These are phyloP conservation scores for Fusarium buharicum DNA, from an alignment of 2,329 filamentous ascomycete genomes.

Conservation along the genomic window DNA sequence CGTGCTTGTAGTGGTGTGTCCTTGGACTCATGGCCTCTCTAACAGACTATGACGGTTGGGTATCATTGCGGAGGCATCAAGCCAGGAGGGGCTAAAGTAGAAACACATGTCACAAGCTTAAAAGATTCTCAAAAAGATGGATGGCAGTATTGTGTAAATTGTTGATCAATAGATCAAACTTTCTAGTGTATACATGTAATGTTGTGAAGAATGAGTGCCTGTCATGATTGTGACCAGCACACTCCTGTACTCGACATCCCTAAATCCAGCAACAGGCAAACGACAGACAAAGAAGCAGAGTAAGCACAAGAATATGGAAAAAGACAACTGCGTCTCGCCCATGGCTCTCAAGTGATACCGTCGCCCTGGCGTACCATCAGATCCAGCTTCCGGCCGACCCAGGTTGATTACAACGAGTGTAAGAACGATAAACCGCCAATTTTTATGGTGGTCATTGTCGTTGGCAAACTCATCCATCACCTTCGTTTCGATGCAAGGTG, in stretches of 20 bases:
- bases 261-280: constrained; percentile 44
- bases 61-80: neutral
- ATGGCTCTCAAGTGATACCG: constrained; percentile 45
- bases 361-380: constrained; percentile 48
- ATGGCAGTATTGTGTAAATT: constrained; percentile 45
- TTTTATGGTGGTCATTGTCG: constrained; percentile 42
- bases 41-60: no score
- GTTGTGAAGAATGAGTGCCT: constrained; percentile 42
- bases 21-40: no score
- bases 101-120: neutral
- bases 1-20: neutral
- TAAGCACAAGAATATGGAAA: constrained; percentile 53
- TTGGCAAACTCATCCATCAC: constrained; percentile 39
- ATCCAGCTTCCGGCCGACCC: constrained; percentile 52
- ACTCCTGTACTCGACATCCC: constrained; percentile 43
- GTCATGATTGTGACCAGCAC: constrained; percentile 50
- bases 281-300: constrained; percentile 50
- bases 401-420: constrained; percentile 64
- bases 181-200: constrained; percentile 42
- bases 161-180: constrained; percentile 36
- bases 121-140: neutral
- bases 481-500: constrained; percentile 33
- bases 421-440: constrained; percentile 56
- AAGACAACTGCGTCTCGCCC: constrained; percentile 27
- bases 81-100: neutral